Evolutionary conservation across 495 filamentous ascomycete genomes (phyloP), one percentile per base, ranked within the genome.

Genomic region (Lasiosphaeria hispida): DNA sequence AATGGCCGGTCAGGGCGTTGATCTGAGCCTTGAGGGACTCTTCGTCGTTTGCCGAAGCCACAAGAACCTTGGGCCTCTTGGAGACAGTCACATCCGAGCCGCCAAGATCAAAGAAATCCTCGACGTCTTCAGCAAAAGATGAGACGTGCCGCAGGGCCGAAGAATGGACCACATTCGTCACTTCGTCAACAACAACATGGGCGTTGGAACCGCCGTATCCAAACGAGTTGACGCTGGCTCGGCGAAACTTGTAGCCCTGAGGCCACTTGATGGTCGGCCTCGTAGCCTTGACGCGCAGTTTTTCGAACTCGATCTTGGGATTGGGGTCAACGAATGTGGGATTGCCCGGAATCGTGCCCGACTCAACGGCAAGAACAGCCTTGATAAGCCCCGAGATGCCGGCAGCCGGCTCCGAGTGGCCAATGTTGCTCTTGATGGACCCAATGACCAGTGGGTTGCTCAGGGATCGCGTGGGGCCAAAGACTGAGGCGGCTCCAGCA

Each of bases 131-230:
- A 7, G 33, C 9, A 15, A 18, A 52, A 10, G 47, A 41, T 1
- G 34, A 45, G 30, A 38, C 36, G n/a, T 54, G 42, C 7, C 30
- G 42, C 51, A 18, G 19, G 17, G 4, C 1, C 10, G 48, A 4
- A 10, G 36, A 9, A 43, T 15, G 0, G 18, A 19, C 37, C 42
- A 10, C 14, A 55, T 34, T 13, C 55, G 34, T 19, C 19, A 10
- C 23, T 13, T 18, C 54, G 30, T 84, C 81, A 0, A 86, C 10
- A 30, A 85, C 70, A 5, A 59, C 72, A 52, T 86, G 82, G 3
- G 75, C 77, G 56, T 85, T 85, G 10, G 76, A 64, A 1, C 83
- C 82, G 1, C 82, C 82, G 52, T 72, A 82, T 0, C 83, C 82
- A 48, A 82, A 85, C 4, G 72, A 78, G 57, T 81, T 85, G 33